Conservation (phyloP, 192 early-diverging fungal genomes). For the Linnemannia exigua region DNA sequence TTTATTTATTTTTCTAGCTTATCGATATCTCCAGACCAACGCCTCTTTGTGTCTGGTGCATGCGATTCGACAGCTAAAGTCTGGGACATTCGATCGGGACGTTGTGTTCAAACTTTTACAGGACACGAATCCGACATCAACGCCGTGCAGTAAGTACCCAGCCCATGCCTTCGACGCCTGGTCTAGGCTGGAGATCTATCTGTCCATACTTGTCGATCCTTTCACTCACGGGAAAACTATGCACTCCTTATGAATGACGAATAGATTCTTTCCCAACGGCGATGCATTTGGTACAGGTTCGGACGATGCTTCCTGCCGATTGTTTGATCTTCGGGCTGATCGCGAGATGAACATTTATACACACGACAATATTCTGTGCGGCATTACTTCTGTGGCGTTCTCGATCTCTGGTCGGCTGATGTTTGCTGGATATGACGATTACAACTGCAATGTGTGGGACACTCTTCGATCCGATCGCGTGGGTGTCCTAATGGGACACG, state of each 20-base stretch:
- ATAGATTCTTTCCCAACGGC: slow-evolving; percentile 98
- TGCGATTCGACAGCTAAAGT: slow-evolving; percentile 99
- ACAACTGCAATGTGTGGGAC: slow-evolving; percentile 99
- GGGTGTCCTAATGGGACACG: slow-evolving; percentile 93
- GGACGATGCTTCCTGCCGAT: slow-evolving; percentile 97
- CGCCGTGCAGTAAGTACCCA: slow-evolving; percentile 87
- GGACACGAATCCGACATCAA: slow-evolving; percentile 99
- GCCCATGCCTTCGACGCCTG: not conserved
- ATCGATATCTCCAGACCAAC: slow-evolving; percentile 93
- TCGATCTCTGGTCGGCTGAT: slow-evolving; percentile 96
- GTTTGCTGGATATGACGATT: slow-evolving; percentile 99
- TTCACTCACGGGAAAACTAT: not conserved
- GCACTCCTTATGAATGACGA: slow-evolving; percentile 8
- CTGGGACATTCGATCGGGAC: slow-evolving; percentile 97
- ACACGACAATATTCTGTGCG: slow-evolving; percentile 98
- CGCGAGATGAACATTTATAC: slow-evolving; percentile 98
- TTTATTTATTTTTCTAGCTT: slow-evolving; percentile 63
- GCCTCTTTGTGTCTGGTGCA: slow-evolving; percentile 97
- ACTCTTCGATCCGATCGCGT: slow-evolving; percentile 96
- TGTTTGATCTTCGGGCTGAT: slow-evolving; percentile 98
- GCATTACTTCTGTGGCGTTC: slow-evolving; percentile 98
- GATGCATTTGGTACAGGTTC: slow-evolving; percentile 98
- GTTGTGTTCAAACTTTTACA: slow-evolving; percentile 98
- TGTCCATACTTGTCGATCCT: not conserved
- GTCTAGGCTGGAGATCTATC: not conserved